Base-by-base conservation (phyloP, 805 yeast genomes). In the Wickerhamiella siamensis region DNA sequence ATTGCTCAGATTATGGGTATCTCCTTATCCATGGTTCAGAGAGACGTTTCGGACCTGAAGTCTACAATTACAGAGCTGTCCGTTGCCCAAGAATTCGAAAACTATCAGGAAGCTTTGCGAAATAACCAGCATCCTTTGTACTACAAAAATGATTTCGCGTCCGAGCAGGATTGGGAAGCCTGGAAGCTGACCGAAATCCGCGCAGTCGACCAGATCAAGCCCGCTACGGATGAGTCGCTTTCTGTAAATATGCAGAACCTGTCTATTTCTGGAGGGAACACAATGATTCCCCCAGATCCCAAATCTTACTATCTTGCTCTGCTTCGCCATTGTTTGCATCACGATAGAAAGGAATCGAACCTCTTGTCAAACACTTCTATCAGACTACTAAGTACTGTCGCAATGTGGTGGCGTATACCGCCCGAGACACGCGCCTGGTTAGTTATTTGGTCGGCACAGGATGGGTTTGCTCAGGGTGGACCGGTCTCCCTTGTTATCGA, bases 351-450 rank as follows among this genome's bases (percentile, higher is more conserved):
- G 44, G 44, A 8, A 49, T 49, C 52, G 3, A 40, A 55, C 9
- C 37, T 63, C 16, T 47, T 70, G n/a, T 60, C 75, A 1, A 71
- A 70, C 45, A 55, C 64, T 15, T 62, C 72, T 0, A 54, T 59
- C 5, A 65, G 63, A 36, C 55, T 79, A 10, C 50, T 79, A 3
- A 56, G 53, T 1, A 55, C 64, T 14, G 70, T 73, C 41, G 61
- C 73, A 5, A 65, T 62, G 33, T 63, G 71, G 41, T 81, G 91
- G 91, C 61, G 80, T 43, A 56, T 3, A 66, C 69, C 51, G 50
- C 39, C 41, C 18, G 34, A 39, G 12, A 38, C 44, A 3, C 34
- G 38, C 21, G 41, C 43, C n/a, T 33, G 39, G 31, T 22, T 43
- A 10, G 24, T 41, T 2, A 27, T 44, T 15, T 39, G 39, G 4